A percentile compares a stretch with the other conserved stretches of the same genome.
These are phyloP conservation scores for Trichosphaerium sp. DNA, from an alignment of 78 protist genomes.

Conservation along the genomic window DNA sequence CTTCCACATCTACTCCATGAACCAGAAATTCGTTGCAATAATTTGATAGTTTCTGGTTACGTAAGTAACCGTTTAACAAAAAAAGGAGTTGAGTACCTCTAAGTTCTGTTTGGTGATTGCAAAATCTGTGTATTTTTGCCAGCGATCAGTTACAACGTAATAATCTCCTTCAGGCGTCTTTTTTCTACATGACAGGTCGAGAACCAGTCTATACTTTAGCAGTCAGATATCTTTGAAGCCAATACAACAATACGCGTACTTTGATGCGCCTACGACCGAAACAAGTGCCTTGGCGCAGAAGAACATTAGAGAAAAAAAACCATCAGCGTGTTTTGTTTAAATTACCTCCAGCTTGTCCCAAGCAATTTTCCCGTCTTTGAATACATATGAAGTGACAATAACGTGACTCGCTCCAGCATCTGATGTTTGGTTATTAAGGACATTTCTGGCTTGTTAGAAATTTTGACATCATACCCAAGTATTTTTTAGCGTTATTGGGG, in stretches of 20 bases:
- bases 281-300: too few relatives aligned
- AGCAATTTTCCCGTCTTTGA: conserved; percentile 11
- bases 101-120: conserved; percentile 8
- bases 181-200: too few relatives aligned
- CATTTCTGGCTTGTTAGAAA: too few relatives aligned
- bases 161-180: background rate
- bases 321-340: too few relatives aligned
- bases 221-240: too few relatives aligned
- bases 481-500: conserved; percentile 6
- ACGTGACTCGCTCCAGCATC: conserved; percentile 49
- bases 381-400: conserved; percentile 48
- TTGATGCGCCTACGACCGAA: too few relatives aligned
- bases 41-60: background rate
- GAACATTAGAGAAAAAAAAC: too few relatives aligned
- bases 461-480: too few relatives aligned
- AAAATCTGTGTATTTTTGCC: conserved; percentile 29
- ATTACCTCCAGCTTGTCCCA: conserved; percentile 1
- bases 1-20: conserved; percentile 41
- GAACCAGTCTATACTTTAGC: too few relatives aligned
- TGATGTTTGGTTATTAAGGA: too few relatives aligned
- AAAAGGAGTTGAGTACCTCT: too few relatives aligned
- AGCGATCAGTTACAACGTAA: conserved; percentile 12
- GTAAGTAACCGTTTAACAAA: background rate
- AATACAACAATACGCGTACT: too few relatives aligned
- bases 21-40: conserved; percentile 30